A percentile compares a stretch with the other conserved stretches of the same genome.
phyloP scores from a whole-genome alignment of 108 stramenopile species.

The Cyclotella cryptica region DNA sequence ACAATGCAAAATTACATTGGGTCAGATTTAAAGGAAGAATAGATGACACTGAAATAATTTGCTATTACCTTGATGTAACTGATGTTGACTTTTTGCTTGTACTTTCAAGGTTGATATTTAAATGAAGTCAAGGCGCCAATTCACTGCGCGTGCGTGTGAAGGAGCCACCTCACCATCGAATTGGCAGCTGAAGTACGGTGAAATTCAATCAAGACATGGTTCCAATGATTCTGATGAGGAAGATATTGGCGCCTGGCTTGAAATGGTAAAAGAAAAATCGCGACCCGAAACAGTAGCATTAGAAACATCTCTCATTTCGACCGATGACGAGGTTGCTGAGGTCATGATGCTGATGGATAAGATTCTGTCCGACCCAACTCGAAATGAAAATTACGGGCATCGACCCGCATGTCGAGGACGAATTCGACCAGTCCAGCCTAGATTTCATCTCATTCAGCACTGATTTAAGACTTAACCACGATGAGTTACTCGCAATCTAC shows the following conservation, averaged over 20 bases:
- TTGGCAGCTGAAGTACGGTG: not conserved
- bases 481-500: not conserved
- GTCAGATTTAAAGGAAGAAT: too few species aligned
- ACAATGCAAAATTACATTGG: too few species aligned
- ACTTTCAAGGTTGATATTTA: too few species aligned
- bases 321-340: constrained; percentile 19
- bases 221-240: not conserved
- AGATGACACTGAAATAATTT: too few species aligned
- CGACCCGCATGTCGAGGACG: not conserved
- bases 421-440: not conserved
- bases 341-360: constrained; percentile 25
- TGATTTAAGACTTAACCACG: not conserved
- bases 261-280: not conserved
- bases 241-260: constrained; percentile 16
- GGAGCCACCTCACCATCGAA: not conserved
- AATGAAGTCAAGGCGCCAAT: too few species aligned
- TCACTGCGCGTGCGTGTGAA: too few species aligned
- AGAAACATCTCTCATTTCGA: not conserved
- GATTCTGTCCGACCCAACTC: not conserved
- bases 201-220: not conserved
- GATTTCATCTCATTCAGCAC: not conserved
- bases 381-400: not conserved
- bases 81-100: too few species aligned
- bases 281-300: not conserved
- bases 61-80: too few species aligned